Base-by-base conservation (phyloP, 169 alveolate genomes). In the Cryptosporidium canis region DNA sequence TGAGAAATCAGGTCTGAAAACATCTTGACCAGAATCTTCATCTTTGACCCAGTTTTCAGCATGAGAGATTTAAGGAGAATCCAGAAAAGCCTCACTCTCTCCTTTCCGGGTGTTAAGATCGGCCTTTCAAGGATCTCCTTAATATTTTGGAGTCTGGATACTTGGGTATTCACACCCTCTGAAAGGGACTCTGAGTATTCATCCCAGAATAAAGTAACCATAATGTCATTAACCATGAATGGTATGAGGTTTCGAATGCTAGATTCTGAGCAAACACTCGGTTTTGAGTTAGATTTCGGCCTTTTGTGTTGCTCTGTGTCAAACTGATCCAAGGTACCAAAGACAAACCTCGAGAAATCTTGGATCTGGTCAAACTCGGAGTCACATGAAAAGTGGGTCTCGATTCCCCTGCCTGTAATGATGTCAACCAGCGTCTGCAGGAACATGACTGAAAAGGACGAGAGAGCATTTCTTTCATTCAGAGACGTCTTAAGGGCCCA, bases 81-180 rank as follows among this genome's bases (percentile, higher is more conserved):
- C 87, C 87, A 77, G 58, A 77, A 77, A 12, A 77, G 39, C 44
- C 51, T 58, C 14, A 29, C 72, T 41, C 71, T 35, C 37, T 58
- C 72, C 24, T 58, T 66, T 7, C 37, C 63, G 27, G 77, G 27
- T n/a, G 14, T 55, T 35, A 41, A 39, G 29, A 77, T 5, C 16
- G 65, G 65, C 0, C 8, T 77, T 18, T 44, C 72, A 3, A 27
- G 18, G 0, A 11, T 43, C 24, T 56, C 70, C 5, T 43, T 61
- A 68, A 44, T 16, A 27, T 12, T 7, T 9, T 18, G 6, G 31
- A 61, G 47, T 61, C 12, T 21, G 27, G 21, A 61, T 3, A 51
- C 24, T 66, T 12, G 33, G 5, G 1, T 43, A 18, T 16, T 43
- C n/a, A n/a, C 35, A n/a, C 29, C 18, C 8, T 21, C 70, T 24